Evolutionary conservation across 495 filamentous ascomycete genomes (phyloP), one percentile per base, ranked within the genome.

Genomic region (Penicillium cinerascens): DNA sequence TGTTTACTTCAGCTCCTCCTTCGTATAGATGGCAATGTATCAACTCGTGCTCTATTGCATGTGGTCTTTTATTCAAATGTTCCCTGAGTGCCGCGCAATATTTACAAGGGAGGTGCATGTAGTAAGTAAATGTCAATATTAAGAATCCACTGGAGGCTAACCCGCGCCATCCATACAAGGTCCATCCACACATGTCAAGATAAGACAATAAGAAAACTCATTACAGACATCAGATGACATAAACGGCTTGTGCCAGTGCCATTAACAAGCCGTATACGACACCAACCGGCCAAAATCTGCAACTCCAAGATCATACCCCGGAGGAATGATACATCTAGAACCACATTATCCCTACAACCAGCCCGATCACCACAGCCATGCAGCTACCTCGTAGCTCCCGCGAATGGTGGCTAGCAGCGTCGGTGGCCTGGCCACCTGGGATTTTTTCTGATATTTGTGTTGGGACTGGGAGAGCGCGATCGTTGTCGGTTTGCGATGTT

Each of bases 261-360:
- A 39, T 6, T 38, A 22, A 49, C 1, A 49, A 26, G 25, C 18
- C 5, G 21, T 25, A 22, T 39, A 49, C 16, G 13, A 35, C 36
- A 17, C 46, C 11, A 15, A 40, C 23, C 18, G 16, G 22, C 26
- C 37, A 38, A 15, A 44, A 47, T 17, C 17, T 36, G 35, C 49
- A 47, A 44, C 22, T 44, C 25, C 38, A 36, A 50, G 27, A 23
- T 33, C 15, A 47, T 29, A 37, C 18, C 49, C 16, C 8, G 27
- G 26, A 33, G 27, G 26, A 38, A 20, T 15, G 8, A 11, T 35
- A 23, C 13, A 27, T 4, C 27, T 60, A 75, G 44, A 75, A 73
- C 70, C 70, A 75, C 58, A 73, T 66, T n/a, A 73, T 69, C 29
- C 72, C 72, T 3, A 45, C 70, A 15, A 74, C 66, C 22, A 75